phyloP scores from a whole-genome alignment of 192 early-diverging fungal species.

The Mycoemilia scoparia region DNA sequence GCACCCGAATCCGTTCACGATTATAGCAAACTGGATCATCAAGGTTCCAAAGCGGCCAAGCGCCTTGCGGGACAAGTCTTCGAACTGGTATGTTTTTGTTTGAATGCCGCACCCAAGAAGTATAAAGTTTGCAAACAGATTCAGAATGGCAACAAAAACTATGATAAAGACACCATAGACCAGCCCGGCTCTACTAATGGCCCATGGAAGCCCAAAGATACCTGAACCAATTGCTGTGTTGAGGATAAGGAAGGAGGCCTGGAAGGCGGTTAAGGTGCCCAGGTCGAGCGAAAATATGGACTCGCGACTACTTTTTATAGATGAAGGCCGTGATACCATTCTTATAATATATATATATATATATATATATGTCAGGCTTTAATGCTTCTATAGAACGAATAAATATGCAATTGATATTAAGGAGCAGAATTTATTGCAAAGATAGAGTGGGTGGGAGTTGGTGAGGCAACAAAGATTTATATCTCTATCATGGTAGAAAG shows the following conservation, averaged over 20 bases:
- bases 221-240: conserved; percentile 53
- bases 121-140: conserved; percentile 28
- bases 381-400: too few species aligned
- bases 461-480: too few species aligned
- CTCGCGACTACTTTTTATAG: too few species aligned
- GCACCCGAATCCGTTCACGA: conserved; percentile 37
- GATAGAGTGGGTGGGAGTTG: too few species aligned
- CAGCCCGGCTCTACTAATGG: conserved; percentile 42
- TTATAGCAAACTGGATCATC: conserved; percentile 32
- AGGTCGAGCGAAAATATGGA: conserved; percentile 1
- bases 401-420: too few species aligned
- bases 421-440: too few species aligned
- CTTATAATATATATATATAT: too few species aligned
- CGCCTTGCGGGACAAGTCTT: conserved; percentile 23
- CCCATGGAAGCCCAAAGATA: conserved; percentile 45
- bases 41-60: conserved; percentile 34
- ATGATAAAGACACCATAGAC: conserved; percentile 30
- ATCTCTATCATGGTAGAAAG: too few species aligned
- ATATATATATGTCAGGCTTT: too few species aligned
- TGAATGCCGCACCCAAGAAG: conserved; percentile 35
- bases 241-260: conserved; percentile 38
- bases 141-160: conserved; percentile 26
- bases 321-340: too few species aligned
- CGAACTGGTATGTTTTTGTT: conserved; percentile 31
- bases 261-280: conserved; percentile 12